Evolutionary conservation across 2,329 filamentous ascomycete genomes (phyloP).

Genomic region (Lasiodiplodia sp.): DNA sequence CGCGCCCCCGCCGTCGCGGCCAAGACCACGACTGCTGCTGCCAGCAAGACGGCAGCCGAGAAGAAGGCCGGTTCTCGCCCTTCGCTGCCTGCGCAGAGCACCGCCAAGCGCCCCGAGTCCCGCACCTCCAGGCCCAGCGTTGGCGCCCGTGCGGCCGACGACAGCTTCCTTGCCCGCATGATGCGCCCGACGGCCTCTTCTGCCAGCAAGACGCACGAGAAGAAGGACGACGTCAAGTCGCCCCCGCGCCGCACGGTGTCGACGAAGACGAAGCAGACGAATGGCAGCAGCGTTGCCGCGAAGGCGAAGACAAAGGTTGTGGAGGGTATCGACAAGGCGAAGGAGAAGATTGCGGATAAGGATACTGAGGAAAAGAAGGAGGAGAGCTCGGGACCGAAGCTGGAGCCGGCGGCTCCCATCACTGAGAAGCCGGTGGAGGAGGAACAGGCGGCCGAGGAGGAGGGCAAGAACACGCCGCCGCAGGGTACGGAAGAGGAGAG

Average conservation of each 20-base stretch:
- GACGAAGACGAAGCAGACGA: constrained; percentile 34
- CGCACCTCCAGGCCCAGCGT: constrained; percentile 45
- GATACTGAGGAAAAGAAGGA: constrained; percentile 17
- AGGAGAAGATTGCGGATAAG: constrained; percentile 39
- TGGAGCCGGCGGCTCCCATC: constrained; percentile 24
- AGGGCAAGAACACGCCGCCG: constrained; percentile 16
- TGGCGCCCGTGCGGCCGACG: constrained; percentile 60
- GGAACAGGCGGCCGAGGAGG: constrained; percentile 18
- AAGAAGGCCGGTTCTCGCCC: constrained; percentile 44
- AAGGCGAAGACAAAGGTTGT: constrained; percentile 48
- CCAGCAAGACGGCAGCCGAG: constrained; percentile 42
- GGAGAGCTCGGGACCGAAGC: constrained; percentile 3
- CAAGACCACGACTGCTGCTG: constrained; percentile 39
- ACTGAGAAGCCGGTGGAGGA: constrained; percentile 22
- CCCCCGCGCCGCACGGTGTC: constrained; percentile 42
- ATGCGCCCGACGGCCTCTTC: constrained; percentile 77
- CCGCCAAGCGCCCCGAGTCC: constrained; percentile 59
- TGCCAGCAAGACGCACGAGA: constrained; percentile 72
- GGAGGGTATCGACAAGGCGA: constrained; percentile 44
- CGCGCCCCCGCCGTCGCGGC: constrained; percentile 36
- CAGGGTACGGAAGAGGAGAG: constrained; percentile 23
- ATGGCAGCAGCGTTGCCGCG: constrained; percentile 36
- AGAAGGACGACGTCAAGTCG: constrained; percentile 52
- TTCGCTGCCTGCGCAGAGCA: constrained; percentile 44
- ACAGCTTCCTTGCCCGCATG: constrained; percentile 80